phyloP scores from a whole-genome alignment of 306 rosid species.

The Cercis canadensis region DNA sequence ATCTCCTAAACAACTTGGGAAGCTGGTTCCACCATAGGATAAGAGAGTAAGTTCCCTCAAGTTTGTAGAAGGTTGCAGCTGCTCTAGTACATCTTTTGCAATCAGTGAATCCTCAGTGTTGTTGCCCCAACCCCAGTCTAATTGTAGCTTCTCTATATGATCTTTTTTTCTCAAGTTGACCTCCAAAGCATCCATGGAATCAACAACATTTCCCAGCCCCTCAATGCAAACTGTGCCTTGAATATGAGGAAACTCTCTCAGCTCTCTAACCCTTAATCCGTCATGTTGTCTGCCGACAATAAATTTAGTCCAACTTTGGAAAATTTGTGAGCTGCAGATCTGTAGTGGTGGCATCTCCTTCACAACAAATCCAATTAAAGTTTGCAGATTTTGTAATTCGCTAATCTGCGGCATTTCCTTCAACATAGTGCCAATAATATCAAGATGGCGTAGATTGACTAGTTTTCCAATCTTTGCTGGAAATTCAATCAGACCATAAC shows the following conservation, averaged over 20 bases:
- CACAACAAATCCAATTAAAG: too few relatives aligned
- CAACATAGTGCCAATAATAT: not conserved
- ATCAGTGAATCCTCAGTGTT: not conserved
- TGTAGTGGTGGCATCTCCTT: too few relatives aligned
- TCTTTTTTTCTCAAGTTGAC: not conserved
- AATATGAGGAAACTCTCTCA: not conserved
- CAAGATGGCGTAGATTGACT: not conserved
- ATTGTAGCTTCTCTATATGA: too few relatives aligned
- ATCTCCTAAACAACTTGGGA: too few relatives aligned
- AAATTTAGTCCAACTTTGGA: not conserved
- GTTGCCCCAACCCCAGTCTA: not conserved
- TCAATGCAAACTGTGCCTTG: not conserved
- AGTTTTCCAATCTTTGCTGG: not conserved
- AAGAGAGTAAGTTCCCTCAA: not conserved
- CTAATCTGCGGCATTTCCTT: too few relatives aligned
- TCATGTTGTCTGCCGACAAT: too few relatives aligned
- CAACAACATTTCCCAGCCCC: not conserved
- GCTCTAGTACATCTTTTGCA: not conserved
- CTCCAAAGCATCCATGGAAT: not conserved
- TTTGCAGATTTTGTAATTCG: too few relatives aligned
- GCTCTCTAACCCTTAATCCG: too few relatives aligned
- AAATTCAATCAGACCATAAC: not conserved
- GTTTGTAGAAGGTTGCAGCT: not conserved
- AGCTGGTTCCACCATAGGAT: not conserved
- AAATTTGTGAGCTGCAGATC: not conserved